A percentile compares a stretch with the other conserved stretches of the same genome.
Conservation (phyloP, 2,329 filamentous ascomycete genomes). For the Fusarium euwallaceae region DNA sequence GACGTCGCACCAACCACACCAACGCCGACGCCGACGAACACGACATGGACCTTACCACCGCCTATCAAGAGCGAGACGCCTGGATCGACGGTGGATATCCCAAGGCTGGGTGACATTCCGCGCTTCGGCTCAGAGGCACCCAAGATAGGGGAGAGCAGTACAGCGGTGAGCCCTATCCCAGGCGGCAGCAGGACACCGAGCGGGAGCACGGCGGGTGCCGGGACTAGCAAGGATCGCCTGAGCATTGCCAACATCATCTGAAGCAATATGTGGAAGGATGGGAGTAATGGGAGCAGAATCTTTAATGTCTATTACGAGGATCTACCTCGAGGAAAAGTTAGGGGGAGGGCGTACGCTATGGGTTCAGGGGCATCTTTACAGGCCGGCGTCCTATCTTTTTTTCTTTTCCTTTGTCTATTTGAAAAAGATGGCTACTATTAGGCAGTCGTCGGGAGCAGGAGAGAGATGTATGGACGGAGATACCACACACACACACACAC, state of each 20-base stretch:
- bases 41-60: conserved; percentile 52
- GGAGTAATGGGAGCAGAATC: conserved; percentile 15
- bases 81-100: conserved; percentile 44
- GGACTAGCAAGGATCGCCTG: conserved; percentile 51
- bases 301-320: conserved; percentile 44
- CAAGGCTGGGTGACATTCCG: conserved; percentile 48
- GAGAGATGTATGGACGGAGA: conserved; percentile 25
- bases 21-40: conserved; percentile 50
- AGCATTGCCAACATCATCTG: conserved; percentile 63
- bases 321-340: conserved; percentile 31
- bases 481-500: conserved; percentile 26
- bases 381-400: conserved; percentile 18
- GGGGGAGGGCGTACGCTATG: conserved; percentile 3
- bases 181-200: conserved; percentile 41
- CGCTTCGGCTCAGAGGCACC: conserved; percentile 47
- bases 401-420: conserved; percentile 9
- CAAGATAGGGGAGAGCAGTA: conserved; percentile 43
- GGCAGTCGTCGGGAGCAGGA: conserved; percentile 9
- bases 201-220: conserved; percentile 24
- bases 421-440: conserved; percentile 16
- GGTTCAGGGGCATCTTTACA: conserved; percentile 25
- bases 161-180: conserved; percentile 46
- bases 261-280: conserved; percentile 6
- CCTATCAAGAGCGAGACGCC: conserved; percentile 54
- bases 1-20: conserved; percentile 44